Conservation (phyloP, 2,329 filamentous ascomycete genomes). For the Didymella exigua region DNA sequence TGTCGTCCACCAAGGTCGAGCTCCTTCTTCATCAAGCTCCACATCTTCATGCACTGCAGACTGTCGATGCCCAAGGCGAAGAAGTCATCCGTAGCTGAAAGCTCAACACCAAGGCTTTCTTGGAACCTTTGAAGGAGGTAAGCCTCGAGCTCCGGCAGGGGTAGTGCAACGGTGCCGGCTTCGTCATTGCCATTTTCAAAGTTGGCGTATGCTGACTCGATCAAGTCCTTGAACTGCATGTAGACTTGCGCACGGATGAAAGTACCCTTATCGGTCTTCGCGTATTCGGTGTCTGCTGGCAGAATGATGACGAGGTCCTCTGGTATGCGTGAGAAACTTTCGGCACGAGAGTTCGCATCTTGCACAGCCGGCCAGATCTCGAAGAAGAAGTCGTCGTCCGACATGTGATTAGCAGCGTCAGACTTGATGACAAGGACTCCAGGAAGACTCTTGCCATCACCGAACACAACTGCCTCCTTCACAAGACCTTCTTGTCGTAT, state of each 20-base stretch:
- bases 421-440: slow-evolving; percentile 61
- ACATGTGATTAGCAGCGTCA: slow-evolving; percentile 51
- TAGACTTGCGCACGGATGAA: slow-evolving; percentile 61
- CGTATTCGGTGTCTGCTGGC: slow-evolving; percentile 53
- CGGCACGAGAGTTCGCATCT: slow-evolving; percentile 57
- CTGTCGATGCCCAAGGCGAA: slow-evolving; percentile 65
- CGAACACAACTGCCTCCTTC: slow-evolving; percentile 64
- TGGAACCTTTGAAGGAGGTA: slow-evolving; percentile 31
- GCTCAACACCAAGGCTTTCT: slow-evolving; percentile 27
- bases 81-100: slow-evolving; percentile 56
- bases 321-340: slow-evolving; percentile 59
- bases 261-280: slow-evolving; percentile 63
- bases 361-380: slow-evolving; percentile 58
- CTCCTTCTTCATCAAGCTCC: slow-evolving; percentile 58
- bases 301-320: slow-evolving; percentile 60
- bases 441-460: slow-evolving; percentile 58
- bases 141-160: slow-evolving; percentile 40
- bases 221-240: slow-evolving; percentile 54
- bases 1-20: slow-evolving; percentile 55
- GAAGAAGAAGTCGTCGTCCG: slow-evolving; percentile 55
- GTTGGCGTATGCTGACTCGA: slow-evolving; percentile 53
- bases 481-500: slow-evolving; percentile 61
- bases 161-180: slow-evolving; percentile 30
- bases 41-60: slow-evolving; percentile 63
- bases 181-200: slow-evolving; percentile 31